Conservation (phyloP, 208 protist genomes). For the Balamuthia mandrillaris region DNA sequence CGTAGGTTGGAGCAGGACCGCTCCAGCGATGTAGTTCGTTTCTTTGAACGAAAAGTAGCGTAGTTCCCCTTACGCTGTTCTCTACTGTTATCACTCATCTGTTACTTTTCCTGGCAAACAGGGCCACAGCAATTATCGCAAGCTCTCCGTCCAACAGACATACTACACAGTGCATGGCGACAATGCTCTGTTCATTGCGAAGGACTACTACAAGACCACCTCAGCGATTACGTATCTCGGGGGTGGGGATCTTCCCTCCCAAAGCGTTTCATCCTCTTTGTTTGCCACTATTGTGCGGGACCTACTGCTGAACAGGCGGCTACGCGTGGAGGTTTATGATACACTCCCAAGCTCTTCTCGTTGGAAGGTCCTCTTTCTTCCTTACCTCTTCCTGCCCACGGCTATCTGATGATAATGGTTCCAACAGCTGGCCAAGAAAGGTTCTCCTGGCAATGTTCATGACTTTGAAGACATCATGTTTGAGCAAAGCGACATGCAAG, state of each 20-base stretch:
- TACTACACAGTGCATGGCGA: conserved; percentile 60
- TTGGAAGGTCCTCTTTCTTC: not conserved
- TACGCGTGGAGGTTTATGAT: conserved; percentile 49
- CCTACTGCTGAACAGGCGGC: conserved; percentile 43
- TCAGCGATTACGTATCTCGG: conserved; percentile 51
- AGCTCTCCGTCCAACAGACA: not conserved
- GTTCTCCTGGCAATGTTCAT: conserved; percentile 69
- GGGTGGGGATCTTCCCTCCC: conserved; percentile 16
- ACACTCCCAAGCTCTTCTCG: no score
- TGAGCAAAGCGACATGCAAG: not conserved
- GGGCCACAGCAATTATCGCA: not conserved
- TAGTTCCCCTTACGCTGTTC: not conserved
- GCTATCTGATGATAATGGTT: not conserved
- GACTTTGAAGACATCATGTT: conserved; percentile 70
- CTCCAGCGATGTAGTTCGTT: conserved; percentile 5
- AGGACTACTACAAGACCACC: conserved; percentile 61
- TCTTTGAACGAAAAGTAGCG: conserved; percentile 9
- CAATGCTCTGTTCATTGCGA: conserved; percentile 58
- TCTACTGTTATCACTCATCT: not conserved
- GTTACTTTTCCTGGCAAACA: not conserved
- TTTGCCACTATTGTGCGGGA: conserved; percentile 41
- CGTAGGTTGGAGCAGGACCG: not conserved
- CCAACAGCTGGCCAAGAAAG: not conserved
- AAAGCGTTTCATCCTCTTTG: conserved; percentile 39
- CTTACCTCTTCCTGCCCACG: conserved; percentile 3